Evolutionary conservation across 2,329 filamentous ascomycete genomes (phyloP).

Genomic region (Acarospora socialis): DNA sequence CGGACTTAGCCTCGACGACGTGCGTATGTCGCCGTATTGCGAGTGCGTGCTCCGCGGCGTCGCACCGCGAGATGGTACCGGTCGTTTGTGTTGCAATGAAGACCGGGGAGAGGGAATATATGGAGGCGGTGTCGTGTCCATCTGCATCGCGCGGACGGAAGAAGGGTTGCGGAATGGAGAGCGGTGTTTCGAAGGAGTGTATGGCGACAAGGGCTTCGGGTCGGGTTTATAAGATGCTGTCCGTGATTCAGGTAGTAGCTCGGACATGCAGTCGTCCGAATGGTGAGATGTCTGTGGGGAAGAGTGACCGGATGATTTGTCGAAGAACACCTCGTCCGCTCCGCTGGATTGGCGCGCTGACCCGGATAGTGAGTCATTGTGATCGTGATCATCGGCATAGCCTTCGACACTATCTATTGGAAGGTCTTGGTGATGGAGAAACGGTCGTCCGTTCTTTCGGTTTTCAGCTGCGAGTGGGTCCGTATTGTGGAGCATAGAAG

Average conservation of each 20-base stretch:
- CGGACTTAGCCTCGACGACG: conserved; percentile 9
- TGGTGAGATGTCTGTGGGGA: conserved; percentile 13
- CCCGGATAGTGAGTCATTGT: conserved; percentile 8
- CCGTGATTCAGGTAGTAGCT: conserved; percentile 2
- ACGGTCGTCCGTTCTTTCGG: no score
- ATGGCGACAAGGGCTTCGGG: conserved; percentile 7
- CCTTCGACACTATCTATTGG: conserved; percentile 5
- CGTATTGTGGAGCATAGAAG: no score
- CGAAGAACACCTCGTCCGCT: conserved; percentile 13
- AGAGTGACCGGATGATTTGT: conserved; percentile 8
- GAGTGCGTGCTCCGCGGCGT: conserved; percentile 10
- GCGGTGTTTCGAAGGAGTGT: conserved; percentile 32
- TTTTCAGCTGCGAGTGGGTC: no score
- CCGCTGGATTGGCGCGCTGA: conserved; percentile 12
- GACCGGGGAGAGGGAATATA: conserved; percentile 4
- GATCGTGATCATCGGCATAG: conserved; percentile 6
- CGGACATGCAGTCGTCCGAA: conserved; percentile 10
- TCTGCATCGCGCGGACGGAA: conserved; percentile 55
- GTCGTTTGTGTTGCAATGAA: conserved; percentile 5
- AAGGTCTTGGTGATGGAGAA: background rate
- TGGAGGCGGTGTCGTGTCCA: conserved; percentile 26
- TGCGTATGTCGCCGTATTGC: conserved; percentile 5
- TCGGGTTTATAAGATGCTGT: conserved; percentile 5
- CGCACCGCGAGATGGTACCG: conserved; percentile 5
- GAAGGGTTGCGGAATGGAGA: conserved; percentile 56